Conservation (phyloP, 1,284 basidiomycete species). For the Cutaneotrichosporon cavernicola region DNA sequence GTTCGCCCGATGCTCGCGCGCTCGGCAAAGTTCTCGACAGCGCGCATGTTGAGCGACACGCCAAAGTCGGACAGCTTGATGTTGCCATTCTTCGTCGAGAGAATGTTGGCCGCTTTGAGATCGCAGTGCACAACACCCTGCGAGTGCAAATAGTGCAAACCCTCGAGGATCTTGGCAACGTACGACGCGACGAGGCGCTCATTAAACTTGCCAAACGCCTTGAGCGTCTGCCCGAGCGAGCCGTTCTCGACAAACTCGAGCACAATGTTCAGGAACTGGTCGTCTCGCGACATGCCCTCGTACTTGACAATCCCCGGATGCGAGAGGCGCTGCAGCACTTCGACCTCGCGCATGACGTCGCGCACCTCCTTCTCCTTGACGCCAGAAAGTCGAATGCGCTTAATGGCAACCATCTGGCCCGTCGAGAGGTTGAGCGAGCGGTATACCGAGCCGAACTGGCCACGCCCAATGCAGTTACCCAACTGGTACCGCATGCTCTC, state of each 20-base stretch:
- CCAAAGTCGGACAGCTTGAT: conserved; percentile 61
- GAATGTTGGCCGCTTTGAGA: conserved; percentile 56
- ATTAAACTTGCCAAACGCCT: conserved; percentile 85
- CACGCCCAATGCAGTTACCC: conserved; percentile 91
- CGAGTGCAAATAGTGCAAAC: conserved; percentile 86
- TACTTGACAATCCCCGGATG: conserved; percentile 96
- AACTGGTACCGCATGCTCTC: conserved; percentile 81
- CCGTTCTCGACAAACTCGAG: conserved; percentile 96
- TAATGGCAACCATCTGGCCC: conserved; percentile 92
- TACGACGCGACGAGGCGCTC: conserved; percentile 84
- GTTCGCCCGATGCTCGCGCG: conserved; percentile 49
- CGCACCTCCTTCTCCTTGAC: conserved; percentile 79
- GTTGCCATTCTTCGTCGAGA: conserved; percentile 59
- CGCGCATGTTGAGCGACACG: conserved; percentile 56
- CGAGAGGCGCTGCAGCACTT: conserved; percentile 78
- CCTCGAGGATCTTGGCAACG: conserved; percentile 89
- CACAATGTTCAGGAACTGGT: conserved; percentile 81
- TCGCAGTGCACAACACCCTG: conserved; percentile 57
- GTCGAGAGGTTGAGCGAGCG: conserved; percentile 86
- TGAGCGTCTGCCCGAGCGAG: conserved; percentile 83
- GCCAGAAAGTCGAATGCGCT: conserved; percentile 82
- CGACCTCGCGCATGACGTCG: conserved; percentile 87
- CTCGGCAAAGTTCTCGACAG: conserved; percentile 69
- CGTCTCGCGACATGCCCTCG: conserved; percentile 84
- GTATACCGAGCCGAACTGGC: conserved; percentile 94